These are phyloP conservation scores for Globisporangium takayamanum DNA, from an alignment of 352 stramenopile species.

Conservation along the genomic window DNA sequence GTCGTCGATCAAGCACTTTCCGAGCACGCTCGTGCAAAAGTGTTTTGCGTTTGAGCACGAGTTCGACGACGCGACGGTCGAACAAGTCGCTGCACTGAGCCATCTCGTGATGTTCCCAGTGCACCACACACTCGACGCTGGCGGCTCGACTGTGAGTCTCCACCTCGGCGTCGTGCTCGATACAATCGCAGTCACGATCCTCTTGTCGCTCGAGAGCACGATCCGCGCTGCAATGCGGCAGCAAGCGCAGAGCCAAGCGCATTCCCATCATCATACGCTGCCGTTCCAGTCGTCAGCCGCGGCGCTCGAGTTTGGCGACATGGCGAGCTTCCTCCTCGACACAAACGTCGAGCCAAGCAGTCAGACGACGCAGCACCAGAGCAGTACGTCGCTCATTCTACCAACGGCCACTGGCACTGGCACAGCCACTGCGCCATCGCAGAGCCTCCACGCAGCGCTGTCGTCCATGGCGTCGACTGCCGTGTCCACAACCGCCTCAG, in stretches of 20 bases:
- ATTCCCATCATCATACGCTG: conserved; percentile 2
- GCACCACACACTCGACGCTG: conserved; percentile 57
- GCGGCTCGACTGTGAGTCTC: conserved; percentile 69
- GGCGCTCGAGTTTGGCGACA: conserved; percentile 23
- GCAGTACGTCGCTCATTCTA: conserved; percentile 18
- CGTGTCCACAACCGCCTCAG: conserved; percentile 29
- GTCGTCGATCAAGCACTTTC: conserved; percentile 56
- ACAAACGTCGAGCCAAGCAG: conserved; percentile 60
- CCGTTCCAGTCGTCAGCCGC: conserved; percentile 7
- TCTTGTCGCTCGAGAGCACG: conserved; percentile 78
- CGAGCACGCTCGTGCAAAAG: conserved; percentile 65
- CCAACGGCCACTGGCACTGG: conserved; percentile 1
- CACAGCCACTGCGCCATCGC: not conserved
- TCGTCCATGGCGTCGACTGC: conserved; percentile 13
- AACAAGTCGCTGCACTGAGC: conserved; percentile 45
- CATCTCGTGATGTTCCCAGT: conserved; percentile 83
- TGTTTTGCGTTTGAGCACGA: conserved; percentile 82
- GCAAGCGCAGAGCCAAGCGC: conserved; percentile 16
- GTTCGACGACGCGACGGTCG: conserved; percentile 52
- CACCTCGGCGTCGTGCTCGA: conserved; percentile 80
- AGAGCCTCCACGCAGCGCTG: conserved; percentile 12
- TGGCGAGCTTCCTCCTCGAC: conserved; percentile 55
- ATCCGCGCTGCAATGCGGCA: conserved; percentile 55
- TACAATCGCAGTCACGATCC: conserved; percentile 70
- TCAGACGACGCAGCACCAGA: conserved; percentile 10